phyloP scores from a whole-genome alignment of 208 protist species.

The Trypanosoma conorhini region DNA sequence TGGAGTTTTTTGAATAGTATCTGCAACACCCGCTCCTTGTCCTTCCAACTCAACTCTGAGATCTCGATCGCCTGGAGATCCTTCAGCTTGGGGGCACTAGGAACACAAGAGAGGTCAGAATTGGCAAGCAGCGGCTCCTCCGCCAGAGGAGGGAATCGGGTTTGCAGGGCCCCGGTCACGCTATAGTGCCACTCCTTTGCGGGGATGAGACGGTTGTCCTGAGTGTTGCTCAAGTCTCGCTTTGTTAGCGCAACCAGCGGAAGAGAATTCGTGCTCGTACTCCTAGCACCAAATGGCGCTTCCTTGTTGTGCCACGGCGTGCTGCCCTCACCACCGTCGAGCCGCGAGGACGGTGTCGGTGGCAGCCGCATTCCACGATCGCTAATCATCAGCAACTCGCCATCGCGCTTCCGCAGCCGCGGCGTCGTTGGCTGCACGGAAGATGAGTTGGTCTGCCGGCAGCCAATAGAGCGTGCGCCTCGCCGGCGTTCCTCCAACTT shows the following conservation, averaged over 20 bases:
- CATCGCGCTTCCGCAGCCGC: constrained; percentile 39
- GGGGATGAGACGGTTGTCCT: constrained; percentile 6
- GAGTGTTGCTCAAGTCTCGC: neutral
- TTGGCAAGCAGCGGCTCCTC: constrained; percentile 6
- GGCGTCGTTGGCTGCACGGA: constrained; percentile 41
- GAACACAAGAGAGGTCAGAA: constrained; percentile 30
- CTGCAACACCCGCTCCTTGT: constrained; percentile 90
- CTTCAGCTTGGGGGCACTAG: constrained; percentile 45
- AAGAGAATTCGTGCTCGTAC: neutral
- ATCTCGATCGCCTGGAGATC: constrained; percentile 74
- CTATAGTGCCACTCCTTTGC: constrained; percentile 6
- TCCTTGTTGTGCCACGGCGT: neutral
- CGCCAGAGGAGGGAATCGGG: neutral
- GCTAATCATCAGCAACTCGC: constrained; percentile 46
- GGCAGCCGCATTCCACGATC: constrained; percentile 22
- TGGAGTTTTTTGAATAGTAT: constrained; percentile 79
- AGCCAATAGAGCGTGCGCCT: neutral
- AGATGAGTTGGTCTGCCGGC: constrained; percentile 13
- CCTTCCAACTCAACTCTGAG: constrained; percentile 71
- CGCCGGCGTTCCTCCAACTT: constrained; percentile 57
- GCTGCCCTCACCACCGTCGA: constrained; percentile 7
- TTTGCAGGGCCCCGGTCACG: neutral
- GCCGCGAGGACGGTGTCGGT: neutral
- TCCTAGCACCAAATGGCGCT: too few species aligned
- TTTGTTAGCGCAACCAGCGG: constrained; percentile 18